Evolutionary conservation across 176 grass and related monocot genomes (phyloP), one percentile per base, ranked within the genome.

Genomic region (Triticum urartu): DNA sequence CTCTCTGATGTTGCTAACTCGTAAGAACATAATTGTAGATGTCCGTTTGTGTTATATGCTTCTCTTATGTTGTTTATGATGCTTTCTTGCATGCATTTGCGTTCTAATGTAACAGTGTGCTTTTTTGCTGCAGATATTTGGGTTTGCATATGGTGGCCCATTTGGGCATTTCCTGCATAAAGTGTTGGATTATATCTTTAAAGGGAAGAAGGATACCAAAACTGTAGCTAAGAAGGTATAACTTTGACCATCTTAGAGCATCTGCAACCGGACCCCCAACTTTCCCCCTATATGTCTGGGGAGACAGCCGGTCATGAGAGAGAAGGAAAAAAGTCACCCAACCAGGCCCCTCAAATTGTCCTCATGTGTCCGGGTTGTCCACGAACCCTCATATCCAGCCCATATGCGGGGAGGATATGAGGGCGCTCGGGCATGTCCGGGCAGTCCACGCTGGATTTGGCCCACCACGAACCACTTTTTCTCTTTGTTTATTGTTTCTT

Each of bases 171-270:
- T 84, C 47, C 40, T 90, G 33, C 88, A 98, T 64, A 98, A 94
- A 84, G 3, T 95, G 68, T 84, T 98, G 84, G 95, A 98, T 89
- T 89, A 83, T 64, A 89, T 98, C 43, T 98, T 98, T 81, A 89
- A 92, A 86, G 95, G 95, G 24, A 98, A 92, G 84, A 98, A 91
- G 84, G 95, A 95, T 42, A 91, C 82, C 28, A 95, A 92, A 86
- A 98, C 95, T 22, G 75, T 95, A 54, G 95, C 93, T 66, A 98
- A 98, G 84, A 98, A 98, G 95, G 95, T 98, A 91, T 65, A 68
- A 3, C 24, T 42, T 64, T 39, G 25, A n/a, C 59, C 21, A 48
- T 17, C 48, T 52, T 52, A 52, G 14, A 52, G 48, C 48, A 52
- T 52, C 14, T 17, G 14, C 14, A 17, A 17, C 48, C 5, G 5